These are phyloP conservation scores for Melaleuca alternifolia DNA, from an alignment of 345 rosid genomes.

Conservation along the genomic window DNA sequence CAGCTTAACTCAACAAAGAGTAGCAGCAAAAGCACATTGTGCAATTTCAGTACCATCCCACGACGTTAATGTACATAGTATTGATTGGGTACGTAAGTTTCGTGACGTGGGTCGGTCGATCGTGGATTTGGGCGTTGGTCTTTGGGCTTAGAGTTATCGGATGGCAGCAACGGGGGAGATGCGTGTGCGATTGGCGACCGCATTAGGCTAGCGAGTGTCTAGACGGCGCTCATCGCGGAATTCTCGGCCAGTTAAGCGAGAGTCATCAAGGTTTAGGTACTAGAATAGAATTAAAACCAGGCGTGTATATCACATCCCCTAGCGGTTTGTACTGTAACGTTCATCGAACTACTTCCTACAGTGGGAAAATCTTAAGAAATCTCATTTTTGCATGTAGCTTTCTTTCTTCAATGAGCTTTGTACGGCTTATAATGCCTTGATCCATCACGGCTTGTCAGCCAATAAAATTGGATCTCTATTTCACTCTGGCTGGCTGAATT, in stretches of 20 bases:
- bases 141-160: background rate
- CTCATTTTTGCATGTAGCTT: background rate
- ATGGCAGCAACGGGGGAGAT: background rate
- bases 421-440: background rate
- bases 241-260: background rate
- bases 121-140: background rate
- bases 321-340: background rate
- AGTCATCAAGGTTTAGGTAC: background rate
- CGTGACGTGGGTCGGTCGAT: background rate
- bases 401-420: background rate
- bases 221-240: background rate
- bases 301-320: background rate
- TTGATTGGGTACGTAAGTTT: background rate
- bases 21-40: background rate
- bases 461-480: background rate
- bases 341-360: background rate
- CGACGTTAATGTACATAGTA: background rate
- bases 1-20: background rate
- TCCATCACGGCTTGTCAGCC: background rate
- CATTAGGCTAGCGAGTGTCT: background rate
- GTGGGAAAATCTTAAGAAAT: background rate
- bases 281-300: no score
- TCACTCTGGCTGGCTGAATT: background rate
- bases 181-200: rapidly evolving
- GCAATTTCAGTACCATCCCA: background rate